phyloP scores from a whole-genome alignment of 1,284 basidiomycete species.

The Trichosporon asahii region DNA sequence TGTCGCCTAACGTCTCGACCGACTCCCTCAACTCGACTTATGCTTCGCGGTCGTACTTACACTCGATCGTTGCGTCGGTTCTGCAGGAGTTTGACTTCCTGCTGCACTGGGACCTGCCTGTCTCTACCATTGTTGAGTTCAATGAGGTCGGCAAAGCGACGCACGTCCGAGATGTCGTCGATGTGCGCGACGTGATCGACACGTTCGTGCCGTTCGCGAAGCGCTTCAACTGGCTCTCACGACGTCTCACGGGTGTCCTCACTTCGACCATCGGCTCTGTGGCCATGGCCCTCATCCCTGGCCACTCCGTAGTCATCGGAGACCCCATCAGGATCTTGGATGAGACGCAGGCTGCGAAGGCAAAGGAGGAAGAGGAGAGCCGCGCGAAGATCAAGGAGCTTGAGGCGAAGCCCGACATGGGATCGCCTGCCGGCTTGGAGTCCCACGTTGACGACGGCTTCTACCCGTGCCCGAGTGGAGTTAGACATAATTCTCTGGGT shows the following conservation, averaged over 20 bases:
- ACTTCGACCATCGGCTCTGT: constrained; percentile 32
- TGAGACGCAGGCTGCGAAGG: constrained; percentile 6
- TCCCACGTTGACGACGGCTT: neutral
- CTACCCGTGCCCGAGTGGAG: neutral
- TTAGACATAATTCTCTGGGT: constrained; percentile 23
- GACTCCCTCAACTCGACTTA: constrained; percentile 11
- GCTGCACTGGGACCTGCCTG: constrained; percentile 42
- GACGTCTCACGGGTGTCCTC: constrained; percentile 36
- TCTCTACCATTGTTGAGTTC: constrained; percentile 48
- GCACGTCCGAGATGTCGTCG: constrained; percentile 46
- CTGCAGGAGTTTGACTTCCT: constrained; percentile 36
- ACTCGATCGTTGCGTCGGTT: constrained; percentile 26
- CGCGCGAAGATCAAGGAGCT: constrained; percentile 11
- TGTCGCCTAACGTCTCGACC: constrained; percentile 14
- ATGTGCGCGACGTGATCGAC: constrained; percentile 46
- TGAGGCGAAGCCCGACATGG: neutral
- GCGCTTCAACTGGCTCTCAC: constrained; percentile 36
- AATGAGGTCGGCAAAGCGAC: constrained; percentile 51
- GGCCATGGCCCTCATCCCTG: constrained; percentile 25
- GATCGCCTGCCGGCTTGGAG: neutral
- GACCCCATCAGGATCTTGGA: constrained; percentile 14
- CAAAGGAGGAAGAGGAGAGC: neutral
- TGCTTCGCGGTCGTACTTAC: constrained; percentile 23
- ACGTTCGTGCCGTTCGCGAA: constrained; percentile 49
- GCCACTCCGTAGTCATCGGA: constrained; percentile 20